Evolutionary conservation across 2,329 filamentous ascomycete species (phyloP), one percentile per base, ranked within the genome.

Genomic region (Talaromyces amestolkiae): DNA sequence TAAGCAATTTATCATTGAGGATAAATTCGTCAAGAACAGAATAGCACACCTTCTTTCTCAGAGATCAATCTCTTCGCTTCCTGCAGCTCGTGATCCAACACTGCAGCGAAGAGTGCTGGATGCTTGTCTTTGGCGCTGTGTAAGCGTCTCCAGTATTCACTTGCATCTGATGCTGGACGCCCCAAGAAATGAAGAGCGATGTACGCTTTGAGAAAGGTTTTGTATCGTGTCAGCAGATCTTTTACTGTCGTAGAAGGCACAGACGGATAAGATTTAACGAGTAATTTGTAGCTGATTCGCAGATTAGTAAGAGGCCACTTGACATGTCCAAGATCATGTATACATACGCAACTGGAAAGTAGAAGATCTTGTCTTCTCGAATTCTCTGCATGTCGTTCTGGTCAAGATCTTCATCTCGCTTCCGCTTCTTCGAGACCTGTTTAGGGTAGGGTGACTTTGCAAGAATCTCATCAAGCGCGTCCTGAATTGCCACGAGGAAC

Each of bases 391-490:
- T 15, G 11, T 58, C 53, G 11, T 22, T 27, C 31, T 58, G 27
- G 33, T 51, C 43, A 19, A 58, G 41, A 27, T 17, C 27, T 17
- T 43, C 51, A 37, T 33, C 47, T 3, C 24, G 58, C 45, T 74
- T 69, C 63, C 80, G 79, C 56, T 77, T 74, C 79, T 74, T 63
- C 77, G 72, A 15, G 33, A 60, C 77, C 62, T 77, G 37, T 45
- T 33, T 82, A 3, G 82, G 82, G 70, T 84, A 85, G 4, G 70
- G 65, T 0, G 69, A 68, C 43, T 75, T 73, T 9, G 78, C 77
- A 3, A 81, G 69, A 53, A 82, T 76, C 49, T 79, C 73, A 17
- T 80, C 75, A 19, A 83, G 73, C 31, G 84, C 73, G n/a, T 74
- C 70, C 62, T 72, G 71, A 17, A 56, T 15, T 24, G 41, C 24